Percentiles rank a stretch among this genome's conserved stretches.
Evolutionary conservation across 345 rosid genomes (phyloP).

Genomic region (Odontarrhena argentea): DNA sequence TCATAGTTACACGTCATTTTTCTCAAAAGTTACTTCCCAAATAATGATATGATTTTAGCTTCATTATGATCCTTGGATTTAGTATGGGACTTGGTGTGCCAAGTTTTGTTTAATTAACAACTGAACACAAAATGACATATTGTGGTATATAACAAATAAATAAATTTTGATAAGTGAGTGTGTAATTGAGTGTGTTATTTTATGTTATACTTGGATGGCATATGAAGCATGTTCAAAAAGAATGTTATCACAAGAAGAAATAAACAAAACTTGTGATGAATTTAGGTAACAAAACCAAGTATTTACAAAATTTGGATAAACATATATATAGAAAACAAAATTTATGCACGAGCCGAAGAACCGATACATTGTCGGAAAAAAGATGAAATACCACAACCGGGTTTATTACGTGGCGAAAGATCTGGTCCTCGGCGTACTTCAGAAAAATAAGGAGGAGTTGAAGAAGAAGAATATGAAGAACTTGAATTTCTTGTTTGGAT

Average conservation of each 20-base stretch:
- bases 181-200: no score
- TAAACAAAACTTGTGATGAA: not conserved
- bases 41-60: no score
- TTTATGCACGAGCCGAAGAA: constrained; percentile 15
- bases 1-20: no score
- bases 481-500: constrained; percentile 7
- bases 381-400: constrained; percentile 30
- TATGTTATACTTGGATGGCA: no score
- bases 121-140: no score
- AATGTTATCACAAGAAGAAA: not conserved
- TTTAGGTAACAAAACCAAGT: not conserved
- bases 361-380: constrained; percentile 31
- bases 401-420: constrained; percentile 5
- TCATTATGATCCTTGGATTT: no score
- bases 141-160: no score
- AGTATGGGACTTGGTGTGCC: no score
- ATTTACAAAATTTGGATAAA: not conserved
- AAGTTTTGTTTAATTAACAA: no score
- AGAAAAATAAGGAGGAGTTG: constrained; percentile 16
- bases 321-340: not conserved
- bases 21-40: no score
- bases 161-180: no score
- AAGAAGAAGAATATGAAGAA: constrained; percentile 10
- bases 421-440: not conserved
- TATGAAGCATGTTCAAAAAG: no score